Evolutionary conservation across 306 rosid genomes (phyloP).

Genomic region (barrel medic (Medicago truncatula)): MtrunA17r5.0-ANR NC_053048.1:13558501-13559000

Average conservation of each 20-base stretch:
- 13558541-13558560: no score
- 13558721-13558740: background rate
- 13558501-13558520: no score
- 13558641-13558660: no score
- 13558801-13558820: background rate
- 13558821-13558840: background rate
- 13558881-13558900: background rate
- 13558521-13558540: no score
- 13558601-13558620: no score
- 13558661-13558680: no score
- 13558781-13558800: background rate
- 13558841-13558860: background rate
- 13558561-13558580: no score
- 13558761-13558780: background rate
- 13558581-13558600: no score
- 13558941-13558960: conserved; percentile 15
- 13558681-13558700: background rate
- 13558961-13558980: conserved; percentile 14
- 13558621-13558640: no score
- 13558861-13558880: background rate
- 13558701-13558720: background rate
- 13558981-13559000: conserved; percentile 46
- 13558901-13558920: conserved; percentile 24
- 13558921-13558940: background rate
- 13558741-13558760: background rate